phyloP scores from a whole-genome alignment of 108 stramenopile genomes.

The Asterionellopsis glacialis region DNA sequence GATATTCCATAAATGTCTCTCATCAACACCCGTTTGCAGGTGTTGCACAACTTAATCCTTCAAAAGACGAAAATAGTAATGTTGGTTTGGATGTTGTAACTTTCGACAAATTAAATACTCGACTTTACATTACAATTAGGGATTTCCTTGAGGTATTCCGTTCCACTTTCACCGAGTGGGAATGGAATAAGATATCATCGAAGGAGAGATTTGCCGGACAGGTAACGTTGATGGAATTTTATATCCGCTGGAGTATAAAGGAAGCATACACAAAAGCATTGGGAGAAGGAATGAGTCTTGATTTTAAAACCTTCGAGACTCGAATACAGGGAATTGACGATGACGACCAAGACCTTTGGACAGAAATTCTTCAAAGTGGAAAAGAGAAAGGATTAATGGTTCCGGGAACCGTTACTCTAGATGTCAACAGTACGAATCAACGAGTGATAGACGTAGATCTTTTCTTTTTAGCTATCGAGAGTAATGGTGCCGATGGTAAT shows the following conservation, averaged over 20 bases:
- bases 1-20: conserved; percentile 49
- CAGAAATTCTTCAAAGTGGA: too few species aligned
- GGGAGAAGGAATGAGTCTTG: conserved; percentile 61
- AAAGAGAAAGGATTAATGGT: too few species aligned
- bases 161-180: conserved; percentile 42
- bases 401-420: too few species aligned
- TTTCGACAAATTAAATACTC: conserved; percentile 34
- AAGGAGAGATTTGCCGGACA: too few species aligned
- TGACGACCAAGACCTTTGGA: too few species aligned
- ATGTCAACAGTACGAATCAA: too few species aligned
- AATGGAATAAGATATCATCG: conserved; percentile 31
- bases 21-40: conserved; percentile 81
- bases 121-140: conserved; percentile 33
- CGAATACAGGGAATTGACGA: background rate
- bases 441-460: too few species aligned
- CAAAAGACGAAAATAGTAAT: background rate
- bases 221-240: conserved; percentile 44
- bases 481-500: too few species aligned
- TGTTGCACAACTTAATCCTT: conserved; percentile 22
- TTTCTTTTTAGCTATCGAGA: too few species aligned
- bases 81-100: conserved; percentile 72
- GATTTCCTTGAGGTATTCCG: conserved; percentile 62
- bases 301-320: conserved; percentile 58
- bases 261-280: conserved; percentile 84
- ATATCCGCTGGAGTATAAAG: conserved; percentile 77